Evolutionary conservation across 495 filamentous ascomycete species (phyloP).

Genomic region (Aspergillus steynii): DNA sequence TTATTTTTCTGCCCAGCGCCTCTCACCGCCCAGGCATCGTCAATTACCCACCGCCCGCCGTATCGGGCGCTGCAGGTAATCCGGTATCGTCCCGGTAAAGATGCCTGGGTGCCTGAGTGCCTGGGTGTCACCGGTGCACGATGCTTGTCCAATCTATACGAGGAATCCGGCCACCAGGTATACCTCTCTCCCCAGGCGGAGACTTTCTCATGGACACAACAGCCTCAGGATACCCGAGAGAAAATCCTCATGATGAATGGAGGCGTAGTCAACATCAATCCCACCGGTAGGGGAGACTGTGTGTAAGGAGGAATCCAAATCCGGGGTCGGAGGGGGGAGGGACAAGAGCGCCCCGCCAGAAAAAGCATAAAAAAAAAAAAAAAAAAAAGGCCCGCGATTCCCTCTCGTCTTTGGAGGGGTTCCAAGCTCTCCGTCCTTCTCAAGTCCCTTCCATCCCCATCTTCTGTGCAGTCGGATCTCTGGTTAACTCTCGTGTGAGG

Average conservation of each 20-base stretch:
- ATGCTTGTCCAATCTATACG: too few species aligned
- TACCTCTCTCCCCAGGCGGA: too few species aligned
- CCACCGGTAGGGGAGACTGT: too few species aligned
- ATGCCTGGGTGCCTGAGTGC: not conserved
- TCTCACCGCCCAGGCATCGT: not conserved
- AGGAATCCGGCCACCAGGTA: too few species aligned
- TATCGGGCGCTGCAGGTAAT: not conserved
- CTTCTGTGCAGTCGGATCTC: slow-evolving; percentile 29
- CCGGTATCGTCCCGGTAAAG: not conserved
- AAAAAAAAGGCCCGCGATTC: slow-evolving; percentile 2
- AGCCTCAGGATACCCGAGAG: too few species aligned
- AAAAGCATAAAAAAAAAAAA: slow-evolving; percentile 13
- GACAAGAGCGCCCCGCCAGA: slow-evolving; percentile 14
- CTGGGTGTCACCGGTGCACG: too few species aligned
- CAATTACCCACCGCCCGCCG: not conserved
- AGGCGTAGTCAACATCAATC: too few species aligned
- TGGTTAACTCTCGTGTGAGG: slow-evolving; percentile 32
- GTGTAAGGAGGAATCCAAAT: slow-evolving; percentile 8
- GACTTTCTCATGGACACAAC: too few species aligned
- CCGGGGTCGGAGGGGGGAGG: slow-evolving; percentile 17
- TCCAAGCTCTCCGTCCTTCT: slow-evolving; percentile 3
- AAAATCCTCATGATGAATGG: too few species aligned
- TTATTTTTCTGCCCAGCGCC: not conserved
- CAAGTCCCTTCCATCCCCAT: slow-evolving; percentile 1
- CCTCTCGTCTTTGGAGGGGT: not conserved